These are phyloP conservation scores for Trichoderma polysporum DNA, from an alignment of 2,329 filamentous ascomycete species.

Conservation along the genomic window DNA sequence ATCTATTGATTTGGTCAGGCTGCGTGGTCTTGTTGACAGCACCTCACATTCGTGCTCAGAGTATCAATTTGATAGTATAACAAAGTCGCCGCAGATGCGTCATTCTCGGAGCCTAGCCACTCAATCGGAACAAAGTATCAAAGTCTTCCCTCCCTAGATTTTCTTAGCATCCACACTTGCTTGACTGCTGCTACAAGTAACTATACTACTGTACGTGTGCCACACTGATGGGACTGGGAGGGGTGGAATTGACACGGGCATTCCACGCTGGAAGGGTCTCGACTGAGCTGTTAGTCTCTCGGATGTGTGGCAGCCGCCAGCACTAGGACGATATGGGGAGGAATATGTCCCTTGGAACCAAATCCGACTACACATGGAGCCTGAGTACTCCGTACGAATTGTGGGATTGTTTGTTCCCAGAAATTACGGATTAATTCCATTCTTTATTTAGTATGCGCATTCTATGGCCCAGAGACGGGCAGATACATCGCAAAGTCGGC, in stretches of 20 bases:
- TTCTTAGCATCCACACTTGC: background rate
- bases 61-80: background rate
- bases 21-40: background rate
- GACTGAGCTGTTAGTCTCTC: slow-evolving; percentile 4
- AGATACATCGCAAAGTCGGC: background rate
- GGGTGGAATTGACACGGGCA: background rate
- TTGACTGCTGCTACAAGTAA: background rate
- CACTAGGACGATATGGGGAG: background rate
- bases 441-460: background rate
- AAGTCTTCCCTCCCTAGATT: background rate
- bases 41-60: background rate
- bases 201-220: background rate
- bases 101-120: slow-evolving; percentile 3
- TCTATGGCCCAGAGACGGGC: background rate
- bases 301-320: slow-evolving; percentile 7
- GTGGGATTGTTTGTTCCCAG: background rate
- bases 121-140: slow-evolving; percentile 18
- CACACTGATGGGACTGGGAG: slow-evolving; percentile 12
- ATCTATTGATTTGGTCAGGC: background rate
- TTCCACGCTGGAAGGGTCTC: slow-evolving; percentile 17
- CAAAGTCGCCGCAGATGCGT: background rate
- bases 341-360: background rate
- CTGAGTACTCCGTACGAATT: background rate
- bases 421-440: background rate
- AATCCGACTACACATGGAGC: background rate